A percentile compares a stretch with the other conserved stretches of the same genome.
Conservation (phyloP, 805 yeast genomes). For the Spathaspora boniae region DNA sequence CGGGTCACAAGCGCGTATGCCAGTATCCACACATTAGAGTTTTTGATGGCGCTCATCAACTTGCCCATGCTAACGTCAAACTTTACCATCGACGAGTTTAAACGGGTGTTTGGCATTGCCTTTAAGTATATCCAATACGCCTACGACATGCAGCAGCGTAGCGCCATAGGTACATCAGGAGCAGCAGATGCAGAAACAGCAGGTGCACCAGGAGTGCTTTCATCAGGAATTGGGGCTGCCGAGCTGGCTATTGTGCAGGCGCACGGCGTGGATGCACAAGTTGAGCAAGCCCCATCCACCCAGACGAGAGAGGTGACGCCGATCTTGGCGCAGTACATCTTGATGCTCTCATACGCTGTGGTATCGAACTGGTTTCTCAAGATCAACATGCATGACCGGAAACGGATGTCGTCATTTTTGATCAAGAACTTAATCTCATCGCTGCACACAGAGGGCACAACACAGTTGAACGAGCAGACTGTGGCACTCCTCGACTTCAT, state of each 20-base stretch:
- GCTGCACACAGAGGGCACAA: slow-evolving; percentile 14
- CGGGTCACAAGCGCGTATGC: slow-evolving; percentile 68
- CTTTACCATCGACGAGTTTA: slow-evolving; percentile 73
- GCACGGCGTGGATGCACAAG: slow-evolving; percentile 47
- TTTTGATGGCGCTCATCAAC: slow-evolving; percentile 61
- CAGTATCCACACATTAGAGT: slow-evolving; percentile 71
- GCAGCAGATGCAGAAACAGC: neutral
- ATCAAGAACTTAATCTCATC: slow-evolving; percentile 49
- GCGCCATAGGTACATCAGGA: slow-evolving; percentile 10
- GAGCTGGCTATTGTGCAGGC: slow-evolving; percentile 17
- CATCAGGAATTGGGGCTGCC: slow-evolving; percentile 12
- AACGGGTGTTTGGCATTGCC: slow-evolving; percentile 78
- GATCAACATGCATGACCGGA: slow-evolving; percentile 56
- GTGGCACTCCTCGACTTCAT: slow-evolving; percentile 67
- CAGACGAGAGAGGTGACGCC: slow-evolving; percentile 37
- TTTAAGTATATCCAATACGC: slow-evolving; percentile 76
- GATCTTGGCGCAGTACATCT: slow-evolving; percentile 56
- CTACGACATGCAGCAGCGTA: slow-evolving; percentile 42
- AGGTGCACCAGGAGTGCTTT: neutral
- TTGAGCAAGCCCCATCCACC: slow-evolving; percentile 57
- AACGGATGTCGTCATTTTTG: slow-evolving; percentile 58
- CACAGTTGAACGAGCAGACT: slow-evolving; percentile 46
- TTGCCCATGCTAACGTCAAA: slow-evolving; percentile 66
- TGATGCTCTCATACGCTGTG: slow-evolving; percentile 62
- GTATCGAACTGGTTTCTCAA: slow-evolving; percentile 71